These are phyloP conservation scores for Penicillium sp. DNA, from an alignment of 2,329 filamentous ascomycete species.

Conservation along the genomic window DNA sequence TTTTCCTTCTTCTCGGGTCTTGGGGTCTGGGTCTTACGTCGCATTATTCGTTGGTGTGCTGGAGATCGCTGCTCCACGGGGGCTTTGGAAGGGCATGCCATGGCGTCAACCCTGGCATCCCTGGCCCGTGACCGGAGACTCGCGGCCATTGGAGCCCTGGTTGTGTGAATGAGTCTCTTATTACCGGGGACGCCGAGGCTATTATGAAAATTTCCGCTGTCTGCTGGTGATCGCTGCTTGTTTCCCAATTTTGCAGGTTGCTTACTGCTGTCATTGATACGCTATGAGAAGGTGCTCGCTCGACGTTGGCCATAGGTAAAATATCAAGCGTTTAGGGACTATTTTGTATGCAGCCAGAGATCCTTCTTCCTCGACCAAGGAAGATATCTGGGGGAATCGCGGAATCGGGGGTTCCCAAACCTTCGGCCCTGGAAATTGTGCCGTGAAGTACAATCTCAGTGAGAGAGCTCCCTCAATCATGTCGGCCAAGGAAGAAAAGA, in stretches of 20 bases:
- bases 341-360: background rate
- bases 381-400: background rate
- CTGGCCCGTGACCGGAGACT: background rate
- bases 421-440: background rate
- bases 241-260: background rate
- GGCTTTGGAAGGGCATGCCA: no score
- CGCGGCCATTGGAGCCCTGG: background rate
- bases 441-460: background rate
- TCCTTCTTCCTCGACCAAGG: background rate
- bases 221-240: background rate
- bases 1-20: background rate
- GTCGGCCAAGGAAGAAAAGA: background rate
- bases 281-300: background rate
- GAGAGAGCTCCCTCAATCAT: background rate
- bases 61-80: background rate
- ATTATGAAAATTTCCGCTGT: background rate
- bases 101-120: background rate
- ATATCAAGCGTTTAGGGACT: background rate
- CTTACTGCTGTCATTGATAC: background rate
- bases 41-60: background rate
- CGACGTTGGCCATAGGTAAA: background rate
- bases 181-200: background rate
- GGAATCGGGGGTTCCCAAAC: background rate
- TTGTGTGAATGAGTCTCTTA: background rate
- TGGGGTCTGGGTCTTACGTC: background rate